phyloP scores from a whole-genome alignment of 768 basidiomycete species.

The Rhodotorula graminis region DNA sequence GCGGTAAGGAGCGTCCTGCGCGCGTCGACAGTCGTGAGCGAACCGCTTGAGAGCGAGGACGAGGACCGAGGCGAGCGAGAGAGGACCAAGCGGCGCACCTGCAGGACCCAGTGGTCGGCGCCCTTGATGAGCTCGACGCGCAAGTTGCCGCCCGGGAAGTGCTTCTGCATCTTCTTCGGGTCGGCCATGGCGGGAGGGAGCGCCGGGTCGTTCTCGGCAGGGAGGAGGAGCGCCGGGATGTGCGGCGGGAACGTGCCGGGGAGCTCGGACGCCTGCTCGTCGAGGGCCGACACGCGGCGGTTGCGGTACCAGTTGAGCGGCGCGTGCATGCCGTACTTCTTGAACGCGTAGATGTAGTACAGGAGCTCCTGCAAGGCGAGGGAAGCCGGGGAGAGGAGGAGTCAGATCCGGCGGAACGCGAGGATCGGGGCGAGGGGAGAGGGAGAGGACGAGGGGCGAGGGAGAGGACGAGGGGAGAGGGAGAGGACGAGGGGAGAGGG shows the following conservation, averaged over 20 bases:
- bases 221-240: conserved; percentile 32
- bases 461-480: no score
- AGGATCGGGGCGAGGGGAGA: no score
- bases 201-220: conserved; percentile 26
- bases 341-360: conserved; percentile 25
- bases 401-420: no score
- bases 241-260: conserved; percentile 19
- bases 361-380: conserved; percentile 18
- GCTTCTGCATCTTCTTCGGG: not conserved
- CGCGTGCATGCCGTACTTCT: conserved; percentile 8
- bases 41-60: no score
- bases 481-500: no score
- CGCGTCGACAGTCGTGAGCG: not conserved
- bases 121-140: conserved; percentile 13
- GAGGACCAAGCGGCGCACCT: not conserved
- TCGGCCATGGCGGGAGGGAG: conserved; percentile 23
- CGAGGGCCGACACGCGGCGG: conserved; percentile 9
- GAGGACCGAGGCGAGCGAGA: no score
- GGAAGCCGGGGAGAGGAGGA: not conserved
- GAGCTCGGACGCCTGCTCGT: conserved; percentile 18
- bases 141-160: conserved; percentile 31
- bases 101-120: conserved; percentile 33
- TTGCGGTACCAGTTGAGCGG: conserved; percentile 37
- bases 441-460: no score
- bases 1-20: conserved; percentile 25